phyloP scores from a whole-genome alignment of 2,329 filamentous ascomycete species.

The Trichoderma brevicompactum region DNA sequence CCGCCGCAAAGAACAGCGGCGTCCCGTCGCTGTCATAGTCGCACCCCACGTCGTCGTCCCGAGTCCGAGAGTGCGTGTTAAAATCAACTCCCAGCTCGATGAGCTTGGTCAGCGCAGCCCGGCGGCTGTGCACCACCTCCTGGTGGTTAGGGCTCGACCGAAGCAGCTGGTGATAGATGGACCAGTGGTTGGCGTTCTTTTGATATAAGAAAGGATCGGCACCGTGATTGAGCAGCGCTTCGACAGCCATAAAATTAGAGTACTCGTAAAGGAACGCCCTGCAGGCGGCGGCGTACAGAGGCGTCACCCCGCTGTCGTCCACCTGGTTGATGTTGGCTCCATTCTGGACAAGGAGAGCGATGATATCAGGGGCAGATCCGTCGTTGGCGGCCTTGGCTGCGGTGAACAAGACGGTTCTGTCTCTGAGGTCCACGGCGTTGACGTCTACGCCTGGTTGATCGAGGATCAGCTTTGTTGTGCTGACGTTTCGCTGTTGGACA shows the following conservation, averaged over 20 bases:
- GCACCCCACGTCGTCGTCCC: too few relatives aligned
- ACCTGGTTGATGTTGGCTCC: neutral
- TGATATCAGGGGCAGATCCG: neutral
- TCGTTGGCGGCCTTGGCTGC: neutral
- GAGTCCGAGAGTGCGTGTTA: neutral
- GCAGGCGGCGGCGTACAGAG: neutral
- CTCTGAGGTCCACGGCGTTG: neutral
- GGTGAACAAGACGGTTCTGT: neutral
- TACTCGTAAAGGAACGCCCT: neutral
- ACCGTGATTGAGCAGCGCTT: constrained; percentile 5
- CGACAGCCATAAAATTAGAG: constrained; percentile 4
- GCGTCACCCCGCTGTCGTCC: neutral
- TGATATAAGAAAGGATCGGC: neutral
- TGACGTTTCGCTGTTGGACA: neutral
- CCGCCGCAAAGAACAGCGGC: constrained; percentile 4
- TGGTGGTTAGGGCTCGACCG: neutral
- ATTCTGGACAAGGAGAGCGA: neutral
- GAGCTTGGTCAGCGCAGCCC: neutral
- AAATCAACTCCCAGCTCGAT: neutral
- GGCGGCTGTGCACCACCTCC: neutral
- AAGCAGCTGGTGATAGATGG: constrained; percentile 2
- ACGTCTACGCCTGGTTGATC: neutral
- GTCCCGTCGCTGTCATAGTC: neutral
- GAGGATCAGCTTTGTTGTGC: neutral
- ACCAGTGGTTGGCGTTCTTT: neutral